Percentiles rank a stretch among this genome's conserved stretches.
These are phyloP conservation scores for Mollisia scopiformis DNA, from an alignment of 2,329 filamentous ascomycete species.

Conservation along the genomic window DNA sequence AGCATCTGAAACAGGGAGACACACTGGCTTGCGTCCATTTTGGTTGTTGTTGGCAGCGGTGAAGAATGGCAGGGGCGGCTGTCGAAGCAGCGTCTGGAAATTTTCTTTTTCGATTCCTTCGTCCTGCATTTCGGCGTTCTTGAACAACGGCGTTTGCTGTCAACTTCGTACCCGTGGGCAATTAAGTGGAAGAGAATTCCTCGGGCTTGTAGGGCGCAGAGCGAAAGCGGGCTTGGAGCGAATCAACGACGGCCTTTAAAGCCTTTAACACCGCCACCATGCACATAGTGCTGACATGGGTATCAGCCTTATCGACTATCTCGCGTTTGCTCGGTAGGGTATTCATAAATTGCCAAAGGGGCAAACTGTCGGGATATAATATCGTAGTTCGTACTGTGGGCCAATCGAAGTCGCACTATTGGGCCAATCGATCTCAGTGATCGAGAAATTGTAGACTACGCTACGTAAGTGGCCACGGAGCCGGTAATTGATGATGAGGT, in stretches of 20 bases:
- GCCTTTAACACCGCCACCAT: background rate
- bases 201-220: no score
- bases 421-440: background rate
- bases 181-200: background rate
- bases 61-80: no score
- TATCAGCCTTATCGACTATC: background rate
- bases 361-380: background rate
- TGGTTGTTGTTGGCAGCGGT: background rate
- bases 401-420: background rate
- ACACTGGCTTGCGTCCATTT: background rate
- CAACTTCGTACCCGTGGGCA: background rate
- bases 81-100: no score
- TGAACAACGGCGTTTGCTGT: background rate
- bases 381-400: no score
- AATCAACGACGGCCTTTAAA: no score
- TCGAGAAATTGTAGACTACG: no score
- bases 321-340: background rate
- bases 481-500: background rate
- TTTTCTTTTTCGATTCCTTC: background rate
- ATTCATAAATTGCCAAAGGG: background rate
- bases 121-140: background rate
- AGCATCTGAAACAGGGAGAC: background rate
- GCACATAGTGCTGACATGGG: background rate
- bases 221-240: no score
- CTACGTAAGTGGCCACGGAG: no score